Base-by-base conservation (phyloP, 768 basidiomycete genomes). In the Coprinopsis cinerea region DNA sequence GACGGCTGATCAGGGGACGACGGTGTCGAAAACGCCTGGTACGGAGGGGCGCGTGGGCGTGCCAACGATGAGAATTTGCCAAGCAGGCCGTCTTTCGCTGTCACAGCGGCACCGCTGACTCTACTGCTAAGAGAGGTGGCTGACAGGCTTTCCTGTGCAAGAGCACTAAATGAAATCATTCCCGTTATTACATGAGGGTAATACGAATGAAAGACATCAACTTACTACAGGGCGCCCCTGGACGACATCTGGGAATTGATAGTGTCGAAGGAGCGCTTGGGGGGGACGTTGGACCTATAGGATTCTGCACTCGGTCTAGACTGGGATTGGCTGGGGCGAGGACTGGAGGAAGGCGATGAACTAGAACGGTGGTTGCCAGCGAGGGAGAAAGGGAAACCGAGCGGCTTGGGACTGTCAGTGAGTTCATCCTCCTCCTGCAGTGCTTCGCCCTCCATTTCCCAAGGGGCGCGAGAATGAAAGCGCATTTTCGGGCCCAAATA, bases 401-500 rank as follows among this genome's bases (percentile, higher is more conserved):
- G 59, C 51, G 56, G 61, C 55, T 47, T 63, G 58, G 49, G 52
- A 40, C 59, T 62, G 20, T 69, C 68, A 34, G 76, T 73, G 3
- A 66, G 57, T 35, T 81, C 79, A 23, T 73, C 71, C 26, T 73
- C 78, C 58, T 74, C 76, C 25, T 70, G 64, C 2, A 74, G 50
- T 2, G 64, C 32, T 30, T 69, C 74, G 13, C 74, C 79, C 43
- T 80, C 84, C 30, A 75, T 66, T 65, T 90, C 88, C 88, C 88
- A 92, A 34, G 88, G 88, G 15, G 88, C 84, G 22, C 77, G 83
- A 53, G 85, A 86, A 64, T 88, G 85, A 60, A 88, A 81, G 44
- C 82, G 81, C 76, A 90, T 86, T 65, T 81, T 88, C 25, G 88
- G 88, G n/a, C 89, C 89, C 27, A 85, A 78, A 42, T 83, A 67